Conservation (phyloP, 2,329 filamentous ascomycete species). For the Alternaria hordeiaustralica region DNA sequence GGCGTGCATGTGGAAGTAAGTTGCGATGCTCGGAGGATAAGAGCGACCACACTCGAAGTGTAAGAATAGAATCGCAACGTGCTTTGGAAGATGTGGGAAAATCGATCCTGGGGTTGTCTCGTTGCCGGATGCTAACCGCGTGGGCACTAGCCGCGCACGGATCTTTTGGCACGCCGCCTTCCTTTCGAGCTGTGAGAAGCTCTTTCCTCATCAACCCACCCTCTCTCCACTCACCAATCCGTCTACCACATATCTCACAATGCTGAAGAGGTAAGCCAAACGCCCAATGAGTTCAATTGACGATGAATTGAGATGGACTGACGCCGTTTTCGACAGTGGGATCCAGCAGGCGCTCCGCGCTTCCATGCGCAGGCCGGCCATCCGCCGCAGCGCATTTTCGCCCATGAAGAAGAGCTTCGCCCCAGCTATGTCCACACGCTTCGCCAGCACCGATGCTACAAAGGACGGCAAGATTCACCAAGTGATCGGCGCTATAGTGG, state of each 20-base stretch:
- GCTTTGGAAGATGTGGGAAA: background rate
- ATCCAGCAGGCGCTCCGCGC: conserved; percentile 70
- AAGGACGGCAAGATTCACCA: conserved; percentile 71
- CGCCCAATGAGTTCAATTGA: conserved; percentile 43
- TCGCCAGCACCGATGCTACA: conserved; percentile 64
- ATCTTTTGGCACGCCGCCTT: conserved; percentile 10
- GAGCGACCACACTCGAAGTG: background rate
- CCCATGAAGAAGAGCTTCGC: conserved; percentile 64
- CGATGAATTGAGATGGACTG: conserved; percentile 32
- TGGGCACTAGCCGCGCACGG: conserved; percentile 16
- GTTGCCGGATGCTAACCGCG: conserved; percentile 2
- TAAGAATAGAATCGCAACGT: background rate
- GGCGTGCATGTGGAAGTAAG: too few relatives aligned
- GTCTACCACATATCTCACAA: conserved; percentile 57
- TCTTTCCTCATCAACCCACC: conserved; percentile 34
- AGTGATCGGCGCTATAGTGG: too few relatives aligned
- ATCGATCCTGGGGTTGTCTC: background rate
- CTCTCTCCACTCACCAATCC: conserved; percentile 37
- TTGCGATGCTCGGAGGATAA: too few relatives aligned
- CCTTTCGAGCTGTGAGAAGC: conserved; percentile 17
- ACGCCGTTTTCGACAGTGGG: conserved; percentile 62
- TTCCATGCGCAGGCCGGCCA: conserved; percentile 64
- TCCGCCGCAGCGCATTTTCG: conserved; percentile 60
- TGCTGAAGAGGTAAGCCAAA: conserved; percentile 66
- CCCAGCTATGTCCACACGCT: conserved; percentile 66